Conservation (phyloP, 257 asterid species). For the Nyctanthes arbortristis region DNA sequence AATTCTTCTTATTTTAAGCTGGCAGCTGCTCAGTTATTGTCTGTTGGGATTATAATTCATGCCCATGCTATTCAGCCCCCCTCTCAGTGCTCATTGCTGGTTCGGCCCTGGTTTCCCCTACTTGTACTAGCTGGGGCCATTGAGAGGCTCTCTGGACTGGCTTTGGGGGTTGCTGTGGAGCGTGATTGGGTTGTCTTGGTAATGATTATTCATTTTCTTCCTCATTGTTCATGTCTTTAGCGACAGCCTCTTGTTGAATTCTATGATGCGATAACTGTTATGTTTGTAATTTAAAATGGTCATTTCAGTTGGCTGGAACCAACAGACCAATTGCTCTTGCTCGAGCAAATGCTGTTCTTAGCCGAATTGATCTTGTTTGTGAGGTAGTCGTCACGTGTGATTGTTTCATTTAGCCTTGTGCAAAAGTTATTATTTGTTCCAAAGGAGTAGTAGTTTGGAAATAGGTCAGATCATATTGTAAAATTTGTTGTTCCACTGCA, state of each 20-base stretch:
- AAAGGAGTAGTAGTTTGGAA: not conserved
- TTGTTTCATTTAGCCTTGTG: constrained; percentile 21
- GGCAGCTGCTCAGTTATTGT: constrained; percentile 88
- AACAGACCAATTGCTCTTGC: constrained; percentile 94
- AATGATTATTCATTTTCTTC: constrained; percentile 20
- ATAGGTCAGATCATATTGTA: constrained; percentile 18
- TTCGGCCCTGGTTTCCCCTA: constrained; percentile 81
- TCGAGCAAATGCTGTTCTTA: constrained; percentile 86
- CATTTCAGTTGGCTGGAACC: constrained; percentile 82
- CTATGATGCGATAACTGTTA: constrained; percentile 11
- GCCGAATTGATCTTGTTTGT: constrained; percentile 84
- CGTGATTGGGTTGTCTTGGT: constrained; percentile 99
- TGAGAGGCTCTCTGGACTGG: constrained; percentile 90
- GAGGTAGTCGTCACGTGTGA: constrained; percentile 56
- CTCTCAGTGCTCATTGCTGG: constrained; percentile 54
- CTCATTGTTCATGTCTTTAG: not conserved
- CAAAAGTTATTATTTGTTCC: constrained; percentile 9
- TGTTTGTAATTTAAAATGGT: constrained; percentile 17
- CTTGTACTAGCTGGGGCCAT: constrained; percentile 80
- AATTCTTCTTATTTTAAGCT: constrained; percentile 41
- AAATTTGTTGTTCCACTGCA: constrained; percentile 34
- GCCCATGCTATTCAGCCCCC: constrained; percentile 58
- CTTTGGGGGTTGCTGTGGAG: constrained; percentile 91
- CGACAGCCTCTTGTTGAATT: not conserved
- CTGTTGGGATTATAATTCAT: constrained; percentile 81